phyloP scores from a whole-genome alignment of 2,329 filamentous ascomycete genomes.

The Neopestalotiopsis sp. region DNA sequence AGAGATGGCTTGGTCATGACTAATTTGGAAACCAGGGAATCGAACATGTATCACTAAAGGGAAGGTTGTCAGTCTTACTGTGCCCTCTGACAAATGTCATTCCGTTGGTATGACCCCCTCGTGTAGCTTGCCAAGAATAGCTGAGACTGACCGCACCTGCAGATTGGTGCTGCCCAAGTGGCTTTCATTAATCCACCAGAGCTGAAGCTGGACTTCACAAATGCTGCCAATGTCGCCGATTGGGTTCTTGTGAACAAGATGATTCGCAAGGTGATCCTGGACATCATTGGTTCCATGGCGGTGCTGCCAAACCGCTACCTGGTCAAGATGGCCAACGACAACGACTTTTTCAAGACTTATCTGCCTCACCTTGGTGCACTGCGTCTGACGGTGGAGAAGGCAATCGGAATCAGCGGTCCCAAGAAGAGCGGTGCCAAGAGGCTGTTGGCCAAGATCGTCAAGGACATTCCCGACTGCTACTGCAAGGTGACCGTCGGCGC shows the following conservation, averaged over 20 bases:
- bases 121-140: constrained; percentile 18
- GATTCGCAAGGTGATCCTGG: constrained; percentile 50
- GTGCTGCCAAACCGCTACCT: constrained; percentile 56
- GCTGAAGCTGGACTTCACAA: constrained; percentile 52
- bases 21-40: constrained; percentile 43
- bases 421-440: constrained; percentile 45
- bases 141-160: background rate
- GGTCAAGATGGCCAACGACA: constrained; percentile 50
- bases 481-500: constrained; percentile 49
- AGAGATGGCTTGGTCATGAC: constrained; percentile 13
- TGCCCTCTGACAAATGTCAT: constrained; percentile 51
- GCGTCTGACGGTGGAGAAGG: constrained; percentile 49
- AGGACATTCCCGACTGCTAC: constrained; percentile 54
- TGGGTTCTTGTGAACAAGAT: constrained; percentile 36
- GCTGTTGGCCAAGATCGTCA: constrained; percentile 48
- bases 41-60: constrained; percentile 48
- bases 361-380: constrained; percentile 48
- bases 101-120: constrained; percentile 44
- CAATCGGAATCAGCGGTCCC: constrained; percentile 42
- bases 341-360: constrained; percentile 55
- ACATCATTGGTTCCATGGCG: constrained; percentile 49
- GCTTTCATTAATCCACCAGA: constrained; percentile 54
- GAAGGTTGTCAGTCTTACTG: constrained; percentile 49
- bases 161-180: constrained; percentile 55
- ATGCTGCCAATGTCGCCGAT: constrained; percentile 29